Evolutionary conservation across 345 rosid genomes (phyloP).

Genomic region (Alliaria petiolata): DNA sequence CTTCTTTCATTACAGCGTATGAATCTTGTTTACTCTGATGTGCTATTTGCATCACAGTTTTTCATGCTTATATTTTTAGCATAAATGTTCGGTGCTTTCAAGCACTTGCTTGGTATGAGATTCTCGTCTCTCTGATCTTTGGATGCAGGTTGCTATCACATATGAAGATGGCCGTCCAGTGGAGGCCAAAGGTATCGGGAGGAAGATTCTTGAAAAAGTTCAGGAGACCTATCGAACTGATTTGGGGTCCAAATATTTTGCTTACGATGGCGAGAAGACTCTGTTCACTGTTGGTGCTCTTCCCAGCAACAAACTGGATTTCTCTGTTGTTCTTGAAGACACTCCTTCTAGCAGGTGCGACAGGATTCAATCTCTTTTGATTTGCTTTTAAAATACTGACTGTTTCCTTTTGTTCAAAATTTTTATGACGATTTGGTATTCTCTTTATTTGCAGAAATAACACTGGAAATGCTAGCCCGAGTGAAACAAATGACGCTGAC

Average conservation of each 20-base stretch:
- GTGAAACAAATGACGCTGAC: constrained; percentile 45
- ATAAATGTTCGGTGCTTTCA: neutral
- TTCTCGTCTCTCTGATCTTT: neutral
- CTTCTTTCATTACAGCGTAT: constrained; percentile 78
- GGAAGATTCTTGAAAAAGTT: constrained; percentile 63
- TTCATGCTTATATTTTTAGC: neutral
- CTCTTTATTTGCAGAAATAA: constrained; percentile 32
- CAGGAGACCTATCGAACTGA: constrained; percentile 61
- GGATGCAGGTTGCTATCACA: constrained; percentile 49
- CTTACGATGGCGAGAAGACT: constrained; percentile 91
- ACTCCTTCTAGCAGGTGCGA: constrained; percentile 53
- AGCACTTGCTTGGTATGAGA: too few species aligned
- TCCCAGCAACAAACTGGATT: constrained; percentile 71
- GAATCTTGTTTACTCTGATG: neutral
- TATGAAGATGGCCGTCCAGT: constrained; percentile 89
- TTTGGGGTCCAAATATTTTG: constrained; percentile 62
- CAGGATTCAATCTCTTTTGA: neutral
- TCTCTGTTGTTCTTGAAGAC: constrained; percentile 75
- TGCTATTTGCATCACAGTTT: neutral
- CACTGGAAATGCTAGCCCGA: constrained; percentile 54
- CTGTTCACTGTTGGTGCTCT: constrained; percentile 76
- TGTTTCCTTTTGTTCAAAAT: neutral
- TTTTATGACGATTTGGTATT: neutral
- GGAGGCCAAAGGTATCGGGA: constrained; percentile 67
- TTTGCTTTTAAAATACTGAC: neutral